These are phyloP conservation scores for Dovyalis caffra DNA, from an alignment of 345 rosid species.

Conservation along the genomic window DNA sequence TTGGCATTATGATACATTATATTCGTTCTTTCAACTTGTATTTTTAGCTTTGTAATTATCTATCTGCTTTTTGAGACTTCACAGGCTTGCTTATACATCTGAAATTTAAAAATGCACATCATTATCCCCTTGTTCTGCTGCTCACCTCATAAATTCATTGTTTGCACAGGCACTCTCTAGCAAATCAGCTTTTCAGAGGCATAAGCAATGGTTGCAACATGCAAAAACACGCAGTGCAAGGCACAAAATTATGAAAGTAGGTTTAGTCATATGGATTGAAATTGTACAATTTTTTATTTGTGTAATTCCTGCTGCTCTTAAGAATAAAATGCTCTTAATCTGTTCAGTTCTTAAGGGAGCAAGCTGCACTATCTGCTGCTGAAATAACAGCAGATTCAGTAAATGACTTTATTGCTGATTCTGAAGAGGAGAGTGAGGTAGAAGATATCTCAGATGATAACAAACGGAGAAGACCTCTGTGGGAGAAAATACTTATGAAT, in stretches of 20 bases:
- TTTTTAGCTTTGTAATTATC: too few relatives aligned
- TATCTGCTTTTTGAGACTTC: too few relatives aligned
- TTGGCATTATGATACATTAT: not conserved
- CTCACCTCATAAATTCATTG: not conserved
- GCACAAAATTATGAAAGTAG: constrained; percentile 91
- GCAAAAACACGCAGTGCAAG: constrained; percentile 96
- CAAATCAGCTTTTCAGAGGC: constrained; percentile 87
- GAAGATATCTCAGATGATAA: constrained; percentile 53
- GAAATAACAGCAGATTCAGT: constrained; percentile 76
- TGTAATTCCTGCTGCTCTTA: not conserved
- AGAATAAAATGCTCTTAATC: constrained; percentile 21
- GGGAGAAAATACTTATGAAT: constrained; percentile 66
- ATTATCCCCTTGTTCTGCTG: not conserved
- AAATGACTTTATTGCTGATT: constrained; percentile 70
- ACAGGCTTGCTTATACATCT: not conserved
- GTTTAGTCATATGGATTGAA: constrained; percentile 7
- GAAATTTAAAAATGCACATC: not conserved
- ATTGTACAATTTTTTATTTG: not conserved
- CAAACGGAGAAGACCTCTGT: constrained; percentile 46
- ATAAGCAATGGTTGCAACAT: constrained; percentile 85
- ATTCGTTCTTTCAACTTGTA: too few relatives aligned
- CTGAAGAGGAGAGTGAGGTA: constrained; percentile 58
- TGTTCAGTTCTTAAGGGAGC: constrained; percentile 85
- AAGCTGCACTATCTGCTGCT: constrained; percentile 74
- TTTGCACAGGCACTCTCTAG: constrained; percentile 78